phyloP scores from a whole-genome alignment of 352 stramenopile genomes.

The Globisporangium okanoganense region DNA sequence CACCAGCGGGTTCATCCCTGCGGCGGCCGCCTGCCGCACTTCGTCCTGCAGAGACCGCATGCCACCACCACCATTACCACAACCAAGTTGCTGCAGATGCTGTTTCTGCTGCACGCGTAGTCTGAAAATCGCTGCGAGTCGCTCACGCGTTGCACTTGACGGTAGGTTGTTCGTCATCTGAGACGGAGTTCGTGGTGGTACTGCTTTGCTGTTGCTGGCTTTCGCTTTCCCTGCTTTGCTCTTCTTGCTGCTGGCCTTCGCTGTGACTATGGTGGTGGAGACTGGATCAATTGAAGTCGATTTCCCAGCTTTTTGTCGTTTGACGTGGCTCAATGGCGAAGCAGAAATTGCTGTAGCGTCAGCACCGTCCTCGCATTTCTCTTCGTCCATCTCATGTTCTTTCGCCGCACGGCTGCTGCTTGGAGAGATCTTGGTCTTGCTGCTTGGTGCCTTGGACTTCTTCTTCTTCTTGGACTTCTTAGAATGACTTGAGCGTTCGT shows the following conservation, averaged over 20 bases:
- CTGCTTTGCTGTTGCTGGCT: not conserved
- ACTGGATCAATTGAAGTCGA: not conserved
- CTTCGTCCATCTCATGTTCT: not conserved
- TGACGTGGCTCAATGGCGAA: not conserved
- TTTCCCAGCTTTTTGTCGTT: not conserved
- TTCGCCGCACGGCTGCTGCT: not conserved
- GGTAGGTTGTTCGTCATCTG: not conserved
- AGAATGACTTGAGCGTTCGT: not conserved
- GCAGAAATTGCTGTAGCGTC: not conserved
- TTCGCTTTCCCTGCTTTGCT: not conserved
- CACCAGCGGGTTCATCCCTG: not conserved
- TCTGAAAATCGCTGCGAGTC: constrained; percentile 62
- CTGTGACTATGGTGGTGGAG: not conserved
- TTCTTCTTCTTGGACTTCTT: constrained; percentile 2
- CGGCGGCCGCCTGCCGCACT: constrained; percentile 7
- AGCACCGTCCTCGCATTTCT: not conserved
- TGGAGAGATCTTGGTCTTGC: not conserved
- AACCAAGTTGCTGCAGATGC: constrained; percentile 22
- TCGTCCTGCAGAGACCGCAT: constrained; percentile 26
- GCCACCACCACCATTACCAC: constrained; percentile 16
- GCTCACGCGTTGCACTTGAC: constrained; percentile 29
- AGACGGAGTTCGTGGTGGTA: not conserved
- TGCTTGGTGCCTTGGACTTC: not conserved
- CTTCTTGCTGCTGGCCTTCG: not conserved
- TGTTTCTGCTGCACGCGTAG: constrained; percentile 45